Base-by-base conservation (phyloP, 225 moss, liverwort and hornwort species). In the Polytrichum commune region DNA sequence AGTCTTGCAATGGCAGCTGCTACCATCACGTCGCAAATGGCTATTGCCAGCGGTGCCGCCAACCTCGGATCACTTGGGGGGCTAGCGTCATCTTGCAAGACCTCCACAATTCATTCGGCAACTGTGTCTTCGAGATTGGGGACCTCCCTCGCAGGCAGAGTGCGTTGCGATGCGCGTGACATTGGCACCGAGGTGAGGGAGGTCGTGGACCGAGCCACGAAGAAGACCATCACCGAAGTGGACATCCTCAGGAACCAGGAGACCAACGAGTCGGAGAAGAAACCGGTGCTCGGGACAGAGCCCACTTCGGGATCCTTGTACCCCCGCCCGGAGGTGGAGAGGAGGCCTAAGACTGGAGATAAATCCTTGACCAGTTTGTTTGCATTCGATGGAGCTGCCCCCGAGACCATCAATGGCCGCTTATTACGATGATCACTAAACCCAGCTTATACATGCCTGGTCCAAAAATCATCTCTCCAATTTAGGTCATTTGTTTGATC, bases 261-360 rank as follows among this genome's bases (percentile, higher is more conserved):
- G 5, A 29, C 29, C 5, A 29, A 29, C 29, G 29, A 29, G 29
- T 29, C 3, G 29, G 29, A 5, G 29, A 29, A 29, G 29, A 29
- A 29, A 29, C 5, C 29, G 29, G 29, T 29, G 29, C 5, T 29
- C 29, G 29, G 5, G 29, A 29, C 76, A 5, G 29, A 29, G 29
- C 5, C 29, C 29, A 29, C 29, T 5, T 29, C 29, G 29, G 29
- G 29, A 29, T 29, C 29, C 29, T 29, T 29, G 29, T 29, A 29
- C 29, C 5, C 29, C 29, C 29, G 29, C 29, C 5, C 29, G 29
- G 29, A 29, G 29, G 29, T 29, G 29, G 29, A 29, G 29, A 29
- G 76, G 66, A 66, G 71, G 28, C 76, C 76, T 0, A 66, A 76
- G 71, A 76, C 76, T 5, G 29, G 29, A 5, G 29, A 29, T 5